A percentile compares a stretch with the other conserved stretches of the same genome.
Evolutionary conservation across 176 grass and related monocot species (phyloP).

Genomic region (Eremochloa ophiuroides): DNA sequence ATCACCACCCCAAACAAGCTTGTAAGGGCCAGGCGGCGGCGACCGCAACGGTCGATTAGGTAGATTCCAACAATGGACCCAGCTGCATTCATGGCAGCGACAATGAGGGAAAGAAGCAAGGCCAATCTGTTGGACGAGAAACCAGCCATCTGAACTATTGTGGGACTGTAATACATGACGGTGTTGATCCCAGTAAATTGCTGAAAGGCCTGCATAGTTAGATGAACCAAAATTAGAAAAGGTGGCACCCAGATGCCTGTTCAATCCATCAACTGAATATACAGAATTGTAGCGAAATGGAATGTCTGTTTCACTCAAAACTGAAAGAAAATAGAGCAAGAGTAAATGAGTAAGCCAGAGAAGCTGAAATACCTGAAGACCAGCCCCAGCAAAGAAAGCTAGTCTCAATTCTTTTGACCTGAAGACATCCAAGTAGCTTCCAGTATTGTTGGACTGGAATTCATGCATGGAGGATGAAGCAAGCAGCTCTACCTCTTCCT

Average conservation of each 20-base stretch:
- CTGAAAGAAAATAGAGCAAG: background rate
- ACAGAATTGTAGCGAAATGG: background rate
- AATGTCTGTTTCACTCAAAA: background rate
- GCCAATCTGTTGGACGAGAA: slow-evolving; percentile 83
- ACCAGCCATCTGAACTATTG: slow-evolving; percentile 95
- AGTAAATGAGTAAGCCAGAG: background rate
- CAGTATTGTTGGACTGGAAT: slow-evolving; percentile 43
- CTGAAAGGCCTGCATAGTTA: slow-evolving; percentile 73
- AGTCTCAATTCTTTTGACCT: slow-evolving; percentile 80
- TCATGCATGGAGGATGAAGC: slow-evolving; percentile 69
- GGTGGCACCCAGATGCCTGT: background rate
- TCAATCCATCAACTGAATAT: background rate
- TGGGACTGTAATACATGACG: slow-evolving; percentile 96
- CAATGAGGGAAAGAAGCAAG: slow-evolving; percentile 69
- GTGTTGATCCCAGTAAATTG: slow-evolving; percentile 99
- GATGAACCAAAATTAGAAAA: background rate
- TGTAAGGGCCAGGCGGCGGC: slow-evolving; percentile 62
- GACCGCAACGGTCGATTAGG: slow-evolving; percentile 83
- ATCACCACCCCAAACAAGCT: slow-evolving; percentile 66
- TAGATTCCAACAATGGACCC: slow-evolving; percentile 89
- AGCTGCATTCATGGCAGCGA: slow-evolving; percentile 64
- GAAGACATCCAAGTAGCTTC: slow-evolving; percentile 71
- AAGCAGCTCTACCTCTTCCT: slow-evolving; percentile 79
- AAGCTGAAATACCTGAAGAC: slow-evolving; percentile 66
- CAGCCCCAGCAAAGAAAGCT: slow-evolving; percentile 91